Conservation (phyloP, 176 grass and related monocot species). For the Bonia amplexicaulis region DNA sequence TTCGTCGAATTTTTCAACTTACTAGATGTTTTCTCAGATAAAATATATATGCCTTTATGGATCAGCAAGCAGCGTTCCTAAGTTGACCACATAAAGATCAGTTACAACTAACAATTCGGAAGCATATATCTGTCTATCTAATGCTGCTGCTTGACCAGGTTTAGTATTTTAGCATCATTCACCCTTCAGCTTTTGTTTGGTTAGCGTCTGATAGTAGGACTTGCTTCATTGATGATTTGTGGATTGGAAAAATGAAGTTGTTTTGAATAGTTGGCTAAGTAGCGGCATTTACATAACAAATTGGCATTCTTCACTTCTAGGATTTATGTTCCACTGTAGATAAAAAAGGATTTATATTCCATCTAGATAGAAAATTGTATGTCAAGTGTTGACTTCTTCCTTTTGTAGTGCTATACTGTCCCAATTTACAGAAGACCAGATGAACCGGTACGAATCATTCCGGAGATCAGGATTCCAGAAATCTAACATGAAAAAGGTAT, state of each 20-base stretch:
- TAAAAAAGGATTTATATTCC: neutral
- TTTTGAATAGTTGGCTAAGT: neutral
- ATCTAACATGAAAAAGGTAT: slow-evolving; percentile 86
- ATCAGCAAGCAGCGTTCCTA: neutral
- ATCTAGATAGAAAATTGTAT: neutral
- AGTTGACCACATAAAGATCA: neutral
- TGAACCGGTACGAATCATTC: slow-evolving; percentile 89
- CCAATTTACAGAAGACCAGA: slow-evolving; percentile 71
- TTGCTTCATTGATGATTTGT: neutral
- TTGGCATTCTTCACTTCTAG: neutral
- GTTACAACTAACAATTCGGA: too few species aligned
- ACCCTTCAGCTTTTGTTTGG: neutral
- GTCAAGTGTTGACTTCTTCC: neutral
- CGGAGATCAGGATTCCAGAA: slow-evolving; percentile 80
- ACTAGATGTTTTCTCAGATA: neutral
- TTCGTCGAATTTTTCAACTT: neutral
- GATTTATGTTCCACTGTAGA: neutral
- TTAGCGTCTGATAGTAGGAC: neutral
- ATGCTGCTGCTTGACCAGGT: neutral
- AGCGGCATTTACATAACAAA: neutral
- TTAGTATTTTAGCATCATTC: neutral
- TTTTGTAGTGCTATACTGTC: slow-evolving; percentile 65
- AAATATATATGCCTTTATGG: neutral
- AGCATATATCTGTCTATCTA: neutral
- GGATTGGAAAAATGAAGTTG: neutral